Percentiles rank a stretch among this genome's conserved stretches.
These are phyloP conservation scores for Trichoderma orchidacearum DNA, from an alignment of 495 filamentous ascomycete genomes.

Conservation along the genomic window DNA sequence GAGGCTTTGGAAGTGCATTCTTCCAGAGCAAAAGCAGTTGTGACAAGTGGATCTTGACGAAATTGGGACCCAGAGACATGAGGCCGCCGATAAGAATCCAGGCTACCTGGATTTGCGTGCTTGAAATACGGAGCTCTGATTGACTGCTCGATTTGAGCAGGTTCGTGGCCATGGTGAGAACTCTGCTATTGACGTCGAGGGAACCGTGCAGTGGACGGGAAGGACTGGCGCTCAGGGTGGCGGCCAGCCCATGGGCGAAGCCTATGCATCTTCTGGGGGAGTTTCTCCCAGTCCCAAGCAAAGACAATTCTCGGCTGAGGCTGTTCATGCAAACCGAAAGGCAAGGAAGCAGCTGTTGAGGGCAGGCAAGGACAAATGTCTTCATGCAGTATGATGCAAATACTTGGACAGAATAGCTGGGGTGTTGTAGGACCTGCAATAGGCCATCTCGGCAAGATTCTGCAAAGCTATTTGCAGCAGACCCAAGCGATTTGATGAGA, in stretches of 20 bases:
- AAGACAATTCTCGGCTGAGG: constrained; percentile 68
- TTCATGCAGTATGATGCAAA: constrained; percentile 76
- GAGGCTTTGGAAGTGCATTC: constrained; percentile 87
- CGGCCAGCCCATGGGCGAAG: constrained; percentile 85
- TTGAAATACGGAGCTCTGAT: constrained; percentile 80
- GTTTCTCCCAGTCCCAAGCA: constrained; percentile 61
- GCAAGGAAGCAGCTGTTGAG: constrained; percentile 80
- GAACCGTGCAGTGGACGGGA: constrained; percentile 86
- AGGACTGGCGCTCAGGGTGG: constrained; percentile 79
- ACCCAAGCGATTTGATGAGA: constrained; percentile 66
- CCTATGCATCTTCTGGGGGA: constrained; percentile 78
- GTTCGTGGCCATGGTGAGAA: constrained; percentile 80
- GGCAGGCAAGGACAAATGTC: constrained; percentile 76
- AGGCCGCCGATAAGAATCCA: constrained; percentile 95
- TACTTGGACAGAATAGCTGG: constrained; percentile 90
- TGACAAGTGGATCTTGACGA: constrained; percentile 96
- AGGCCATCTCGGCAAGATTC: constrained; percentile 78
- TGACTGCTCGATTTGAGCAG: constrained; percentile 86
- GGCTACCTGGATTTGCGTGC: constrained; percentile 91
- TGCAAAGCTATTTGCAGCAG: constrained; percentile 60
- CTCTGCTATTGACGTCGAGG: constrained; percentile 84
- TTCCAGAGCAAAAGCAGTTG: constrained; percentile 96
- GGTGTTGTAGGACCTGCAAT: constrained; percentile 83
- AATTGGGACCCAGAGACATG: constrained; percentile 94
- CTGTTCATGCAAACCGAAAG: constrained; percentile 96